Conservation (phyloP, 371 early-diverging fungal species). For the Rhizomucor pusillus region DNA sequence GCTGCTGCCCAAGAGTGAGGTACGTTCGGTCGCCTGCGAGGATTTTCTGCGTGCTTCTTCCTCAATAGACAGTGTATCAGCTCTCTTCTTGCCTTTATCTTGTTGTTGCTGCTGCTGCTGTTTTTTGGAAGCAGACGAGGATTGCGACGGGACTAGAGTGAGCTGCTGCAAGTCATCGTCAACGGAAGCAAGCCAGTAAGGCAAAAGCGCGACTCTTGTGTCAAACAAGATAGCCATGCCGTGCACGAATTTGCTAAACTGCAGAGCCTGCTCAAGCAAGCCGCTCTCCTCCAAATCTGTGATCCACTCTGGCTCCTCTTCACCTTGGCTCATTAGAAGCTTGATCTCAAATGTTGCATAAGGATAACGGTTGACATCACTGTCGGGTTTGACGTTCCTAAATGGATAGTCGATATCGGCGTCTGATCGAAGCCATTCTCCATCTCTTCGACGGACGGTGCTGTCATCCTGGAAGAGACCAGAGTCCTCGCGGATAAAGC, state of each 20-base stretch:
- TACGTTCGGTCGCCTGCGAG: conserved; percentile 21
- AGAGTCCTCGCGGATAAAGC: conserved; percentile 97
- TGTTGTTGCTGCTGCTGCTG: conserved; percentile 7
- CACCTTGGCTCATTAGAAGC: conserved; percentile 87
- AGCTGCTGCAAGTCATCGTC: conserved; percentile 78
- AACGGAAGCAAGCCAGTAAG: conserved; percentile 98
- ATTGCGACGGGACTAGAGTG: conserved; percentile 16
- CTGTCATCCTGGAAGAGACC: conserved; percentile 56
- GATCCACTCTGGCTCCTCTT: conserved; percentile 95
- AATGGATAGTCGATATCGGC: conserved; percentile 91
- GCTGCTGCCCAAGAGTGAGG: conserved; percentile 18
- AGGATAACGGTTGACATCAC: conserved; percentile 91
- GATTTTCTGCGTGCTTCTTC: neutral
- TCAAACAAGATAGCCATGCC: conserved; percentile 94
- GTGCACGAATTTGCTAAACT: conserved; percentile 99
- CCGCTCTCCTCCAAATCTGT: conserved; percentile 85
- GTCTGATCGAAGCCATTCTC: conserved; percentile 93
- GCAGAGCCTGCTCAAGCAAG: conserved; percentile 95
- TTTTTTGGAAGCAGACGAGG: conserved; percentile 12
- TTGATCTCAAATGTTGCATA: conserved; percentile 99
- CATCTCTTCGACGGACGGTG: conserved; percentile 58
- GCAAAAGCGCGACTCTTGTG: conserved; percentile 84
- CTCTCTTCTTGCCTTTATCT: conserved; percentile 8
- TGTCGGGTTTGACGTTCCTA: conserved; percentile 60
- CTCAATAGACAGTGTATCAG: neutral